Evolutionary conservation across 805 yeast species (phyloP), one percentile per base, ranked within the genome.

Genomic region (Candida suzukii): DNA sequence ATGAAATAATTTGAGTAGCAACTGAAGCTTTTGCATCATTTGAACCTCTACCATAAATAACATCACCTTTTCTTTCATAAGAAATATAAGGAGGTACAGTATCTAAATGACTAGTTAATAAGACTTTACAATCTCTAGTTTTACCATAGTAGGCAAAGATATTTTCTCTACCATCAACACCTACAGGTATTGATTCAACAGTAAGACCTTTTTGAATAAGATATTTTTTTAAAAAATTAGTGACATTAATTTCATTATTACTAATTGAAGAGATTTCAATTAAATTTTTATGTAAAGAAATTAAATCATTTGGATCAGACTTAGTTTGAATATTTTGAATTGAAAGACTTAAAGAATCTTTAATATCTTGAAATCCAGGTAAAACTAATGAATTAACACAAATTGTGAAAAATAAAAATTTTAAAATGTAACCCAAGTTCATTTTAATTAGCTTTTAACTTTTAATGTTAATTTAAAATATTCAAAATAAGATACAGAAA

Each of bases 21-120:
- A 82, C 78, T 10, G 85, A 76, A 0, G 70, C 85, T 53, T 82
- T 82, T n/a, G 85, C 88, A 52, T 82, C 90, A 42, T 73, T 67
- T 1, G 83, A 56, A 3, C 90, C 90, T 41, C 90, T 66, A 19
- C 88, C 88, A 52, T 68, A 71, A 16, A 82, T 76, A 22, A 57
- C 56, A 36, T 71, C 65, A 2, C 75, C 80, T 12, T 68, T 62
- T 12, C 70, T 57, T 2, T 51, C 50, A 56, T 80, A 81, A 2
- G 71, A 72, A 39, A 80, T 56, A 50, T 51, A 80, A 0, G 87
- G 86, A 12, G 88, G 88, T 11, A 81, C 88, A 0, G 88, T 81
- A 51, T 81, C 88, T 29, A 80, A 73, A 51, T 81, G 88, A 12
- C 84, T 74, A 1, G 85, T 77, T 19, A 81, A 50, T 31, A 79